Base-by-base conservation (phyloP, 495 filamentous ascomycete species). In the Aspergillus steynii region DNA sequence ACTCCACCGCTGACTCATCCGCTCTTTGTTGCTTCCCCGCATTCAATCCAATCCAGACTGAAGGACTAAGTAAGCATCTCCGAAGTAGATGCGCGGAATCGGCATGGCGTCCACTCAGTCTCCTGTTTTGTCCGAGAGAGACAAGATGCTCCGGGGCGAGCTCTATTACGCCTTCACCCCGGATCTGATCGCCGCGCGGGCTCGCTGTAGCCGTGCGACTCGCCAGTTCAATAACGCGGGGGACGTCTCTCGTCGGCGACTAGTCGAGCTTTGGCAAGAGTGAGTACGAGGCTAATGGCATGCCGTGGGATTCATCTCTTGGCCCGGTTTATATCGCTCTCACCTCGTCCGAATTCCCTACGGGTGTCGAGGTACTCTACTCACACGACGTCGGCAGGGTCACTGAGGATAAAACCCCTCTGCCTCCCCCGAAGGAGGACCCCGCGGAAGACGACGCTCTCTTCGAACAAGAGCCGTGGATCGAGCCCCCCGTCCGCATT, bases 221-320 rank as follows among this genome's bases (percentile, higher is more conserved):
- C 69, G 76, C 32, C 77, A 77, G 2, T 92, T 86, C 75, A 95
- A 92, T 71, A 79, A 76, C 28, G 77, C 82, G 4, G 81, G 82
- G 0, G 83, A 87, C 3, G 75, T 83, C 1, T 65, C 84, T 0
- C 76, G 89, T 32, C 77, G 90, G 53, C 74, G 74, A 49, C 69
- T 84, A 37, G 79, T 89, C 0, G 84, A 89, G 62, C 72, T 93
- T n/a, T 93, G 85, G 84, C 85, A 83, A 71, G 83, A 90, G 91
- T 94, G 76, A 78, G 85, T 77, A 34, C 29, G 32, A 55, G 27
- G 31, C 2, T 10, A 55, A 25, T 0, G 31, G 29, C 15, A 32
- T 14, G 37, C 37, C 15, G 14, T 4, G 25, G 9, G 9, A 37
- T 8, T 4, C 4, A 3, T 32, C 27, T 15, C 29, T 54, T 54